Conservation (phyloP, 1,284 basidiomycete species). For the Porogramme epimiltina region DNA sequence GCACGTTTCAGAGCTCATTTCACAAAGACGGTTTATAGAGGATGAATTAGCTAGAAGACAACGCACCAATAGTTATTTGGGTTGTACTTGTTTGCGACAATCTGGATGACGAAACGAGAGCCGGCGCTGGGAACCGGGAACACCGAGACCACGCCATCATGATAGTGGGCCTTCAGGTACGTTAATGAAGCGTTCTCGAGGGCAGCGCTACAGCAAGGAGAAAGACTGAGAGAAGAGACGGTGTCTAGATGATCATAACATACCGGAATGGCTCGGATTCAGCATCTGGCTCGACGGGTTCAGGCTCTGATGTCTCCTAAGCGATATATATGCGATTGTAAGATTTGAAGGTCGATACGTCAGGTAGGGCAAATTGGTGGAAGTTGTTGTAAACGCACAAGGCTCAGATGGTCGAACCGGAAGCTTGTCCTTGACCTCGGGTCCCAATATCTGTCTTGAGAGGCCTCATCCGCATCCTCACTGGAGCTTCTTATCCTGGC, state of each 20-base stretch:
- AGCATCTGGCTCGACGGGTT: constrained; percentile 60
- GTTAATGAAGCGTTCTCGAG: constrained; percentile 68
- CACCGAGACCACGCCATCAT: constrained; percentile 72
- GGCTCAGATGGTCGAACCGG: constrained; percentile 77
- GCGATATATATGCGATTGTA: background rate
- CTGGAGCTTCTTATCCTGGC: constrained; percentile 43
- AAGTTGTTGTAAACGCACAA: constrained; percentile 50
- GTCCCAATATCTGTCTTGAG: constrained; percentile 77
- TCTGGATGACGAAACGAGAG: constrained; percentile 69
- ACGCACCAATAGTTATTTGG: constrained; percentile 85
- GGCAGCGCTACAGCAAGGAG: constrained; percentile 50
- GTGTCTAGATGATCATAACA: too few relatives aligned
- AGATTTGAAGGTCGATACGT: too few relatives aligned
- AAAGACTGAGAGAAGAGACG: background rate
- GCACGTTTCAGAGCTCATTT: background rate
- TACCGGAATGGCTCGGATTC: constrained; percentile 80
- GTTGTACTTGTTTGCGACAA: constrained; percentile 94
- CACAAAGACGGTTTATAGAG: background rate
- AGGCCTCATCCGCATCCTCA: constrained; percentile 33
- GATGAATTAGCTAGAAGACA: background rate
- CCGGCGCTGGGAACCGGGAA: constrained; percentile 52
- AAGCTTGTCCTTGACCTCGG: constrained; percentile 78
- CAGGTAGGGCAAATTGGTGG: too few relatives aligned
- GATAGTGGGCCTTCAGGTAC: constrained; percentile 80
- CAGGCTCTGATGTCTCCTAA: constrained; percentile 78